A percentile compares a stretch with the other conserved stretches of the same genome.
Evolutionary conservation across 768 basidiomycete species (phyloP).

Genomic region (Leccinum sublutescens): DNA sequence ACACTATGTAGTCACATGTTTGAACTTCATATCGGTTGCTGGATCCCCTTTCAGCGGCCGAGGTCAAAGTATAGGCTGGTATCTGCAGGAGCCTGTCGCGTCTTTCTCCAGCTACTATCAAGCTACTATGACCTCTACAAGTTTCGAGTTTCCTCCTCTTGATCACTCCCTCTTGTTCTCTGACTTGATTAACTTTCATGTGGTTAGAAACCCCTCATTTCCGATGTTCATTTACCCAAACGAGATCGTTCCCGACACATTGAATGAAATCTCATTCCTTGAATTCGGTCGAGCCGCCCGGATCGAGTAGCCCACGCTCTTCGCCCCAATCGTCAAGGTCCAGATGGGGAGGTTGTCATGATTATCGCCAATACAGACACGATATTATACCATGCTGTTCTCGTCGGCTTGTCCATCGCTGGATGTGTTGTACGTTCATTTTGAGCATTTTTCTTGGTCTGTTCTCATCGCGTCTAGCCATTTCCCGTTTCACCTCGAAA

Average conservation of each 20-base stretch:
- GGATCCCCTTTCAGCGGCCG: too few relatives aligned
- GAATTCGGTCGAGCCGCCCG: conserved; percentile 30
- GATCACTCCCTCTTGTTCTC: conserved; percentile 24
- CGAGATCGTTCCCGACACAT: conserved; percentile 6
- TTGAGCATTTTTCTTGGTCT: conserved; percentile 17
- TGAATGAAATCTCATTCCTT: conserved; percentile 22
- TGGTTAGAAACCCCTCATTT: conserved; percentile 22
- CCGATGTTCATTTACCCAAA: conserved; percentile 20
- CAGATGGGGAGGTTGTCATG: conserved; percentile 20
- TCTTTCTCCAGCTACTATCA: neutral
- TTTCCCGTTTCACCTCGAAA: conserved; percentile 39
- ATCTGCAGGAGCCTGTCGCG: neutral
- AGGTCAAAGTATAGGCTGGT: too few relatives aligned
- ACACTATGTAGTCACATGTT: too few relatives aligned
- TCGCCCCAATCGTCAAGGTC: conserved; percentile 31
- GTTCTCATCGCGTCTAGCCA: conserved; percentile 12
- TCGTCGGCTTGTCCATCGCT: conserved; percentile 38
- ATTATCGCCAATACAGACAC: conserved; percentile 32
- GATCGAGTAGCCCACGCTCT: conserved; percentile 39
- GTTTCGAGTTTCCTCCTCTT: conserved; percentile 20
- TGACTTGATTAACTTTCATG: conserved; percentile 26
- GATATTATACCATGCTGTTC: conserved; percentile 33
- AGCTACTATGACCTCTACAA: conserved; percentile 1
- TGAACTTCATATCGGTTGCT: too few relatives aligned
- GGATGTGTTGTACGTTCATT: conserved; percentile 34